Evolutionary conservation across 192 early-diverging fungal genomes (phyloP).

Genomic region (Chytriomyces hyalinus): DNA sequence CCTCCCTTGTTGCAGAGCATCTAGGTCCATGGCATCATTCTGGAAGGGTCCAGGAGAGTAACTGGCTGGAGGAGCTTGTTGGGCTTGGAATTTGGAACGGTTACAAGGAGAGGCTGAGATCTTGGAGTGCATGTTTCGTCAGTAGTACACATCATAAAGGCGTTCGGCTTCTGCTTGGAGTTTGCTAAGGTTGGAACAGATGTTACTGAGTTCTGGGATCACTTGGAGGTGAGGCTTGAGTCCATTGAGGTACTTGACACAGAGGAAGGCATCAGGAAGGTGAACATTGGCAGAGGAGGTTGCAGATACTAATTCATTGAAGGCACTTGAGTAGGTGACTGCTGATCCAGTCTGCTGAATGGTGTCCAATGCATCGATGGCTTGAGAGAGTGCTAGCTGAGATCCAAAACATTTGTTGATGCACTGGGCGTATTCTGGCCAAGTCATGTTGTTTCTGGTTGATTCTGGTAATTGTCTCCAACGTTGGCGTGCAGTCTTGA

Average conservation of each 20-base stretch:
- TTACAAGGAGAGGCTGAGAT: neutral
- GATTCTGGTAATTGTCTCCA: neutral
- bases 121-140: neutral
- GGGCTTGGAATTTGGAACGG: neutral
- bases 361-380: neutral
- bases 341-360: too few species aligned
- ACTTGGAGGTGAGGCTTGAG: constrained; percentile 10
- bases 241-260: constrained; percentile 15
- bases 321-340: too few species aligned
- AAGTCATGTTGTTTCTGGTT: neutral
- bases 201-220: neutral
- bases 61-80: neutral
- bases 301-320: too few species aligned
- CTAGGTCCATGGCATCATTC: constrained; percentile 2
- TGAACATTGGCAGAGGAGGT: too few species aligned
- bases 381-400: neutral
- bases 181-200: neutral
- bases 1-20: neutral
- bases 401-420: neutral
- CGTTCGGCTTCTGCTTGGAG: neutral
- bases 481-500: neutral
- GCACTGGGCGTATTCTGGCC: neutral
- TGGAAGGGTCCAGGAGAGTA: neutral
- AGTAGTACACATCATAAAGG: neutral
- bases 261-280: neutral